Conservation (phyloP, 192 early-diverging fungal genomes). For the Coemansia sp. region DNA sequence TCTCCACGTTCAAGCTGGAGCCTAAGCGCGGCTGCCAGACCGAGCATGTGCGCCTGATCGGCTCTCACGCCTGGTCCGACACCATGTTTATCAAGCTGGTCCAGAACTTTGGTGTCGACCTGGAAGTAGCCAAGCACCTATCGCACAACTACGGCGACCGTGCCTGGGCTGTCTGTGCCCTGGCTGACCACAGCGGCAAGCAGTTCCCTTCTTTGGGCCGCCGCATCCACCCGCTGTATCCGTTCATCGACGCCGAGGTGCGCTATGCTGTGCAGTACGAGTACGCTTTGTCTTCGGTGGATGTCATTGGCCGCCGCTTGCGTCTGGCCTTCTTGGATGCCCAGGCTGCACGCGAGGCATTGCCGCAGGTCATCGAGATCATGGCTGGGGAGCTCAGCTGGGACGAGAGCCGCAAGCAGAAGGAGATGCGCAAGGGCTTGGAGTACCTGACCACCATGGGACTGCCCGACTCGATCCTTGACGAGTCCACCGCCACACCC, state of each 20-base stretch:
- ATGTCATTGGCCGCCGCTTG: constrained; percentile 88
- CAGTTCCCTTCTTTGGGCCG: constrained; percentile 81
- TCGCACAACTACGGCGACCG: constrained; percentile 90
- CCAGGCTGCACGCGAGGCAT: constrained; percentile 79
- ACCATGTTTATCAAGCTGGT: constrained; percentile 96
- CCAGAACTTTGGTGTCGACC: constrained; percentile 93
- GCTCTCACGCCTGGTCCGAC: constrained; percentile 81
- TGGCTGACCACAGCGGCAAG: constrained; percentile 69
- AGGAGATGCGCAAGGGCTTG: constrained; percentile 69
- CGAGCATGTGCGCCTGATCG: constrained; percentile 73
- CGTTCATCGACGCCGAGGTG: constrained; percentile 93
- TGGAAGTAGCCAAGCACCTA: constrained; percentile 86
- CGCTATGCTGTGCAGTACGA: constrained; percentile 88
- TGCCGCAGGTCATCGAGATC: constrained; percentile 86
- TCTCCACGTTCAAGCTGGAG: constrained; percentile 68
- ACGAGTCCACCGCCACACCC: constrained; percentile 13
- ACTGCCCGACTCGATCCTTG: constrained; percentile 59
- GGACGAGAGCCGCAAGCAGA: constrained; percentile 60
- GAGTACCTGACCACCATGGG: constrained; percentile 90
- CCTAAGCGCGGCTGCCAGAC: constrained; percentile 73
- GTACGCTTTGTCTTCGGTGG: constrained; percentile 90
- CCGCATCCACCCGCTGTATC: constrained; percentile 76
- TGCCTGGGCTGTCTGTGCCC: constrained; percentile 87
- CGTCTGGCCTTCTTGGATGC: constrained; percentile 93
- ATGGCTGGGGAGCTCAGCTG: constrained; percentile 88